Evolutionary conservation across 768 basidiomycete genomes (phyloP), one percentile per base, ranked within the genome.

Genomic region (Suillus americanus): DNA sequence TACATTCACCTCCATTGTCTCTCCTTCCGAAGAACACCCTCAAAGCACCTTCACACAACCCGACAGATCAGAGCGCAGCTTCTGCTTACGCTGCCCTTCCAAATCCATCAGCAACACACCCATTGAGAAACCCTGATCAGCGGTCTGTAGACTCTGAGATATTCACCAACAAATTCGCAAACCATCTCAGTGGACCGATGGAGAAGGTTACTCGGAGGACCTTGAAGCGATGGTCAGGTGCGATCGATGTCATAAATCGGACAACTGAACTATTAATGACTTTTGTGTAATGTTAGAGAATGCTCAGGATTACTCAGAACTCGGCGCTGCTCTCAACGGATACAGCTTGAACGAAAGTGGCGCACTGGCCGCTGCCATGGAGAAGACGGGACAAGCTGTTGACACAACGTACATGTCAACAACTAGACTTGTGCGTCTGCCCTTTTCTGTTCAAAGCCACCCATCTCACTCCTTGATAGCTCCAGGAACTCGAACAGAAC

Each of bases 321-420:
- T 98, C 3, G 96, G 96, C 41, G 96, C 94, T 23, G 87, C 91
- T 14, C 80, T 97, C 69, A 98, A 98, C 73, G 95, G 93, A 1
- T 97, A 94, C 74, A 95, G 95, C 74, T 80, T 97, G 66, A 96
- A 92, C 69, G 94, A 97, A 81, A 82, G 76, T 38, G 88, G 86
- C 2, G 79, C 82, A 41, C 79, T 97, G 25, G 86, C 93, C n/a
- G 77, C 84, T 64, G 92, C 97, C 10, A 86, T 99, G 66, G 97
- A 99, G 81, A 96, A 94, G 79, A 95, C 95, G 1, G 97, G 97
- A 1, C 97, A 99, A 76, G 97, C 97, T 18, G 86, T 95, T 53
- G 97, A 99, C 77, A 84, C 91, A 3, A 97, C 94, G 12, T 98
- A 95, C 75, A 86, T 98, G 78, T 91, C 93, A 7, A 97, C 97